A percentile compares a stretch with the other conserved stretches of the same genome.
Conservation (phyloP, 495 filamentous ascomycete species). For the Paragyromitra xinjiangensis region DNA sequence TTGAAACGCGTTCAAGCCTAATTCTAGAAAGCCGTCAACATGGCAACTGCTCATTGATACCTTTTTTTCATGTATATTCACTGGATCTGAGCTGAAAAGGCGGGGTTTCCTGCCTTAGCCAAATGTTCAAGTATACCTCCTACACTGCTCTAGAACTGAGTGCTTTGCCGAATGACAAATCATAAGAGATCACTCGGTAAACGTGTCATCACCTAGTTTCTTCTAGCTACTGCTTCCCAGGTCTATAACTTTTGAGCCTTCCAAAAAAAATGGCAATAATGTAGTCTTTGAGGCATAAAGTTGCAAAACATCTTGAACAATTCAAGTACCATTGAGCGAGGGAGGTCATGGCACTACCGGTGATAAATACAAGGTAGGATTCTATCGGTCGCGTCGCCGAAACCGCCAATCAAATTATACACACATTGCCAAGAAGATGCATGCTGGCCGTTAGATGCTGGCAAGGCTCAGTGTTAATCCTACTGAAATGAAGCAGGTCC, state of each 20-base stretch:
- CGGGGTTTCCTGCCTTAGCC: no score
- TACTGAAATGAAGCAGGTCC: not conserved
- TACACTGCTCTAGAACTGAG: not conserved
- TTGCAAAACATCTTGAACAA: not conserved
- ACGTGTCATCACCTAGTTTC: not conserved
- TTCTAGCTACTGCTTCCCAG: not conserved
- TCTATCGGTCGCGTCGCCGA: constrained; percentile 14
- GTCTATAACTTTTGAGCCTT: not conserved
- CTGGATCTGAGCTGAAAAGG: no score
- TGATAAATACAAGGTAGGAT: not conserved
- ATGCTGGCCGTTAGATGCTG: not conserved
- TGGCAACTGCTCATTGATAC: not conserved
- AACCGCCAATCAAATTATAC: constrained; percentile 12
- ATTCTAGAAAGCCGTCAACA: not conserved
- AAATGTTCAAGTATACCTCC: not conserved
- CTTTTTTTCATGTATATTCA: no score
- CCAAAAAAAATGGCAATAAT: not conserved
- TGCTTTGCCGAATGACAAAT: not conserved
- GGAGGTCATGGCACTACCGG: not conserved
- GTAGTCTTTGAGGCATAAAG: no score
- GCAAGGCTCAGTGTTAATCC: not conserved
- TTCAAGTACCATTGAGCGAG: not conserved
- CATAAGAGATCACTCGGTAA: not conserved
- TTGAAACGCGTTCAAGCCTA: not conserved
- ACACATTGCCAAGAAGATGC: not conserved